Conservation (phyloP, 2,329 filamentous ascomycete genomes). For the Cladobotryum protrusum region DNA sequence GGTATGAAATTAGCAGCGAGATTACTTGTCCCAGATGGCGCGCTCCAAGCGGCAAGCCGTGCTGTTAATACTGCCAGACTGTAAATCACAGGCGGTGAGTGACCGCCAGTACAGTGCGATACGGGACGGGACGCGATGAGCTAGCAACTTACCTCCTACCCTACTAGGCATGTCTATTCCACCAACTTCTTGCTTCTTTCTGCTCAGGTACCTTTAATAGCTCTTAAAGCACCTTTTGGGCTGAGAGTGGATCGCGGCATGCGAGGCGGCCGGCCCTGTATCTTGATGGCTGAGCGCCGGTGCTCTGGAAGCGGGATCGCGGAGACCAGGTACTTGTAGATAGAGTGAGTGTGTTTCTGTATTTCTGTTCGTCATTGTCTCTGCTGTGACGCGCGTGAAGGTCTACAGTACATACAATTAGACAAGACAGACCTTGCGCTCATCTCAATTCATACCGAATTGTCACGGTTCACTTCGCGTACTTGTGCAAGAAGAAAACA, state of each 20-base stretch:
- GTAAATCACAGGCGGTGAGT: slow-evolving; percentile 10
- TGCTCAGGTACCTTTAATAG: slow-evolving; percentile 1
- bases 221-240: neutral
- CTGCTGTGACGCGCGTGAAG: slow-evolving; percentile 6
- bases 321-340: slow-evolving; percentile 20
- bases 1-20: slow-evolving; percentile 1
- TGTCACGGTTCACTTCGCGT: neutral
- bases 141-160: neutral
- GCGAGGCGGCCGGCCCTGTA: slow-evolving; percentile 4
- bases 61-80: slow-evolving; percentile 13
- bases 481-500: too few relatives aligned
- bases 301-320: slow-evolving; percentile 26
- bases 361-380: slow-evolving; percentile 10
- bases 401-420: neutral
- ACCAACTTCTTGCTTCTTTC: neutral
- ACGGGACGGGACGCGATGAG: neutral
- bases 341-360: neutral
- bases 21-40: slow-evolving; percentile 1
- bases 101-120: slow-evolving; percentile 22
- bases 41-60: slow-evolving; percentile 20
- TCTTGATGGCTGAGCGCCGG: slow-evolving; percentile 16
- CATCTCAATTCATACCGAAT: neutral
- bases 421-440: neutral
- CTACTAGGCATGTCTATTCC: neutral
- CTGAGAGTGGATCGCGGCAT: slow-evolving; percentile 8